Base-by-base conservation (phyloP, 78 protist genomes). In the Dictyostelium citrinum region DNA sequence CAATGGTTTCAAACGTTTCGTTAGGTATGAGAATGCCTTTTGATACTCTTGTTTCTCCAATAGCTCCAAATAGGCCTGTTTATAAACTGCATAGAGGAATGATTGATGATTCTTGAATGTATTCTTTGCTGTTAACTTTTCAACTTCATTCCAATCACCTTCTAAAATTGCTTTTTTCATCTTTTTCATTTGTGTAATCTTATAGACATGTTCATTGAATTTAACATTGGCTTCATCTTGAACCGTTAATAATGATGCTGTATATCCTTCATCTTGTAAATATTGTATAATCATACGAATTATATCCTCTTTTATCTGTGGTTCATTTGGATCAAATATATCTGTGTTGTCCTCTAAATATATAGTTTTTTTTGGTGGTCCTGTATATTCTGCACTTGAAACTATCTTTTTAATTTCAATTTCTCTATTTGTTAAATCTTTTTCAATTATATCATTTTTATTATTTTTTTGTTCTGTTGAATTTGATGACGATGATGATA, bases 71-170 rank as follows among this genome's bases (percentile, higher is more conserved):
- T 74, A 98, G 41, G 96, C 97, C 91, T 95, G 97, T 45, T 94
- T 93, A 83, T 97, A 86, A 22, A 95, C 97, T 16, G 90, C 95
- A 67, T 94, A 97, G 4, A 95, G 85, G 60, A 97, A 92, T 5
- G 70, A 64, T 81, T 95, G 90, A 39, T 90, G 78, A 17, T 45
- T 35, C 43, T 79, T 68, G 43, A 81, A 83, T 41, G 83, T 58
- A 17, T 22, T 51, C 55, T 70, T 90, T 39, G 72, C 14, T 60
- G 80, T 75, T 0, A 96, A 49, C 75, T 91, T 83, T 71, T 97
- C 98, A 16, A 97, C 97, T 16, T 97, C 99, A 14, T 77, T 31
- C 99, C 99, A 97, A 11, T 95, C 97, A 22, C 98, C 98, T 1
- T 95, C 95, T 5, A 85, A 22, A 46, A 96, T 90, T 14, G 95